Evolutionary conservation across 768 basidiomycete genomes (phyloP), one percentile per base, ranked within the genome.

Genomic region (Suillus subalutaceus): DNA sequence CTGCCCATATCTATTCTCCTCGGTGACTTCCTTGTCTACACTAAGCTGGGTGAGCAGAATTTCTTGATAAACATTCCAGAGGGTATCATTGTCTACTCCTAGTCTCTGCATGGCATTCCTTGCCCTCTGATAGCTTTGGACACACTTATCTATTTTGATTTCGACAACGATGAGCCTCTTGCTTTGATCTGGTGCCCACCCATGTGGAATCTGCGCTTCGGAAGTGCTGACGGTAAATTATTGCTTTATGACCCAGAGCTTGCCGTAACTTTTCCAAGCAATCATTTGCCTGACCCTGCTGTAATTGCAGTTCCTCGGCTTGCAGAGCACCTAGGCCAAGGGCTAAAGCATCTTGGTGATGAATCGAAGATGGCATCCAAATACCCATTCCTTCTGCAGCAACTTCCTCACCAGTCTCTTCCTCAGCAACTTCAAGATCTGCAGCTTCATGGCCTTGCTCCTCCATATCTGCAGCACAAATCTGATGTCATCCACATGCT

Each of bases 1-100:
- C 44, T 67, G 66, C 0, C 62, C 66, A 64, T 65, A 56, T 38
- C 63, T 26, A 38, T 67, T 67, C 59, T 66, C 66, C 50, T 67
- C 66, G 2, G 44, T 67, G 26, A 67, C 50, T 18, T 67, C 55
- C 58, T 64, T 40, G 37, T 58, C 40, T 12, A 67, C 63, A 35
- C 52, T 53, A 18, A 53, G 44, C 44, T 46, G 44, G 4, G 4
- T 7, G 0, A 2, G 44, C 44, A n/a, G 44, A 9, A 46, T 46
- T 0, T 46, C 44, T 46, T 46, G 44, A 46, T 46, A 46, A n/a
- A 46, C 26, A 1, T 26, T 26, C 26, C 26, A 1, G 26, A 50
- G 16, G 5, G 52, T 59, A 23, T 46, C 9, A 16, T 23, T 38
- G 32, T 18, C 20, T 15, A 12, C 35, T 3, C 32, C 32, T 38